Evolutionary conservation across 148 eudicot species (phyloP), one percentile per base, ranked within the genome.

Genomic region (Vaccinium macrocarpon): DNA sequence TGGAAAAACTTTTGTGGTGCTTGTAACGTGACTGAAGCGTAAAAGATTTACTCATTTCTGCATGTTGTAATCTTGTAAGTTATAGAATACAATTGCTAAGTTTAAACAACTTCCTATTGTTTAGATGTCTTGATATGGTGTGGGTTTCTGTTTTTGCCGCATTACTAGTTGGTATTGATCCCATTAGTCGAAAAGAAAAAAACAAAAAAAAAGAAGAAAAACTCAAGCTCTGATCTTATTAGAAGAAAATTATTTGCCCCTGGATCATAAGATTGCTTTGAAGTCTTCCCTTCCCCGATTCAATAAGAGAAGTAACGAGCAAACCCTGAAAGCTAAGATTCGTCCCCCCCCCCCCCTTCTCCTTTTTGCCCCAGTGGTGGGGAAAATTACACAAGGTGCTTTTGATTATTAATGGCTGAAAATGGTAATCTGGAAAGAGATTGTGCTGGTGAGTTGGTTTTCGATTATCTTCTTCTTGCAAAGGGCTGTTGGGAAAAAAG

Each of bases 1-100:
- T 62, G 68, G 68, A 62, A n/a, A n/a, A 62, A 3, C 12, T n/a
- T 21, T 62, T 6, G 25, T 62, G 68, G 68, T 3, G 12, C 27
- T n/a, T 25, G 68, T 42, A 62, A 23, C 4, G 25, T n/a, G 27
- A 25, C 21, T 62, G 68, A 62, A 62, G 68, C 68, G 4, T 62
- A 21, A n/a, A 62, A 62, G 68, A 62, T 62, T 62, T 62, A 62
- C 68, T 62, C 27, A 62, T n/a, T 62, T n/a, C 68, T 62, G 68
- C 12, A n/a, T 62, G 27, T 25, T 59, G 9, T n/a, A 62, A 25
- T n/a, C 25, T 61, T n/a, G 27, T 62, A 62, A 62, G 68, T n/a
- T 62, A n/a, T n/a, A 61, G 68, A 61, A 61, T 61, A n/a, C 13
- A 8, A 12, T 61, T 21, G 68, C 68, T 1, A n/a, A 62, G 68